Base-by-base conservation (phyloP, 2,329 filamentous ascomycete genomes). In the Microcera coccophila region DNA sequence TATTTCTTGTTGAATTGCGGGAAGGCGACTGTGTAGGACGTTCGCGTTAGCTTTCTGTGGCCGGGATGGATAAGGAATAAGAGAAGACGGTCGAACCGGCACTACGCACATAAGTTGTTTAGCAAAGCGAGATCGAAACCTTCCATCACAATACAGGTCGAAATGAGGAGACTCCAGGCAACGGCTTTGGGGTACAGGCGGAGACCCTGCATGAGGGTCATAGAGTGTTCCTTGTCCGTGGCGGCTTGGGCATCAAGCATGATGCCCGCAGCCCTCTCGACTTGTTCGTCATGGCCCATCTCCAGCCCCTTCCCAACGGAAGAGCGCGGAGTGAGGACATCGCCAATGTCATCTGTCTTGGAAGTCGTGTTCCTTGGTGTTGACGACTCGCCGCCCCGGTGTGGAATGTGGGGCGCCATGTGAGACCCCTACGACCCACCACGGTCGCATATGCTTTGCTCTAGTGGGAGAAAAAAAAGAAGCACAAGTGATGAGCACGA, bases 141-240 rank as follows among this genome's bases (percentile, higher is more conserved):
- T 35, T 54, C 52, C 52, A 54, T 54, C 12, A 54, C 52, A 38
- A 54, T 54, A 15, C 49, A 54, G 8, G 52, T 54, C 2, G 52
- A 54, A 19, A 54, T 54, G 5, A 54, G 41, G 3, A 54, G 9
- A 26, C 52, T 54, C 52, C 52, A 54, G 3, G 14, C 47, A 2
- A 54, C 45, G 34, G 52, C 52, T 40, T 54, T 54, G 19, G 52
- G 52, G 37, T 54, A 54, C 34, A 54, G 42, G 17, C 33, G 53
- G 32, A 54, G 44, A 22, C 52, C 52, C 49, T 54, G 52, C 35
- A 50, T 44, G 17, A 54, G 52, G 35, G 52, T 54, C 52, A 54
- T 54, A 0, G 41, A 48, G 20, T 54, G 52, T 16, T 54, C 52
- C 47, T 54, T 54, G 2, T 36, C 19, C 2, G 52, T 38, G 4